Evolutionary conservation across 2,329 filamentous ascomycete species (phyloP).

Genomic region (Cytospora piceae): DNA sequence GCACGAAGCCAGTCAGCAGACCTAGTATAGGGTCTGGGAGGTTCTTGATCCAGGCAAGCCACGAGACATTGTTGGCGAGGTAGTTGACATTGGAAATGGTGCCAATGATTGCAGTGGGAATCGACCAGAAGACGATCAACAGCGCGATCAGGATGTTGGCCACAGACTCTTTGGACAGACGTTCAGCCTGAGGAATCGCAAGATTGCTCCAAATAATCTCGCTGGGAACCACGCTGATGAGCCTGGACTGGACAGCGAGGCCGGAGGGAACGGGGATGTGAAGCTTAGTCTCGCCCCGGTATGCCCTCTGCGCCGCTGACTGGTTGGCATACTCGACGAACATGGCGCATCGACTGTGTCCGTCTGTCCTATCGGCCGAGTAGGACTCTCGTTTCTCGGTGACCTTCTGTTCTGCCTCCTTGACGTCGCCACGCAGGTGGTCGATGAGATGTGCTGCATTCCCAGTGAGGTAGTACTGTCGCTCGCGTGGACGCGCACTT

Average conservation of each 20-base stretch:
- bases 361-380: constrained; percentile 17
- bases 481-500: constrained; percentile 27
- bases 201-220: constrained; percentile 76
- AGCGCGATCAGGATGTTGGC: constrained; percentile 26
- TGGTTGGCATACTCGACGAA: constrained; percentile 91
- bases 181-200: constrained; percentile 29
- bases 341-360: constrained; percentile 55
- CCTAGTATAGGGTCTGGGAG: constrained; percentile 85
- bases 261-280: constrained; percentile 60
- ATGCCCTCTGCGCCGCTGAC: constrained; percentile 82
- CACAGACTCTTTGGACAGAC: constrained; percentile 28
- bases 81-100: constrained; percentile 81
- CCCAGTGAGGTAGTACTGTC: constrained; percentile 21
- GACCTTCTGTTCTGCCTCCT: constrained; percentile 26
- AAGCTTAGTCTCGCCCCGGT: constrained; percentile 74
- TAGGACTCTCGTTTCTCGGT: constrained; percentile 53
- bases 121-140: constrained; percentile 78
- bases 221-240: constrained; percentile 76
- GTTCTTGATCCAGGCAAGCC: constrained; percentile 72
- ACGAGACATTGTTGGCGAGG: constrained; percentile 66
- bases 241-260: constrained; percentile 82
- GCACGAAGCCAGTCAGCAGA: constrained; percentile 76
- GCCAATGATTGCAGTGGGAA: constrained; percentile 78
- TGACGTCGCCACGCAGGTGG: constrained; percentile 21
- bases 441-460: constrained; percentile 25